Evolutionary conservation across 148 eudicot species (phyloP).

Genomic region (Selenicereus undatus): DNA sequence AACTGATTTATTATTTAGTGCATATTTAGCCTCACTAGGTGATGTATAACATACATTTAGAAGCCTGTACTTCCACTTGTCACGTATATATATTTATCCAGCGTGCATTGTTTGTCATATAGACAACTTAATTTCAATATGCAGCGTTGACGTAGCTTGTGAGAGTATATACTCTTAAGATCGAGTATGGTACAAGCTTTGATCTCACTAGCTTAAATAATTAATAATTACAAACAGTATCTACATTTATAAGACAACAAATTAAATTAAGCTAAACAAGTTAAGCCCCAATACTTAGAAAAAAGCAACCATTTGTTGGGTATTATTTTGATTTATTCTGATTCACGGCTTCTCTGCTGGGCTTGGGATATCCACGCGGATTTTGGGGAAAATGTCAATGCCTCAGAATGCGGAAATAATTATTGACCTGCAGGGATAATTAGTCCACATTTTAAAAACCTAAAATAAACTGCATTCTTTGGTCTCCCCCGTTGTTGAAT

Average conservation of each 20-base stretch:
- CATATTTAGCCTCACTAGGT: too few relatives aligned
- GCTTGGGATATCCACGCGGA: conserved; percentile 47
- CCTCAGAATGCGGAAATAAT: conserved; percentile 48
- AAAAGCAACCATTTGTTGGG: conserved; percentile 26
- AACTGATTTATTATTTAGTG: not conserved
- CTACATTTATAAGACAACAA: not conserved
- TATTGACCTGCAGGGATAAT: conserved; percentile 36
- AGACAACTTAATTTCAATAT: too few relatives aligned
- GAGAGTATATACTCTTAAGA: too few relatives aligned
- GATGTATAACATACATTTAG: too few relatives aligned
- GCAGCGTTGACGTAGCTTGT: too few relatives aligned
- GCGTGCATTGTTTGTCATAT: too few relatives aligned
- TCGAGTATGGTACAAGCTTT: too few relatives aligned
- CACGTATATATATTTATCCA: too few relatives aligned
- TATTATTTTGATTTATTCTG: conserved; percentile 16
- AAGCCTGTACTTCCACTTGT: too few relatives aligned
- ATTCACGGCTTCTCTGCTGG: conserved; percentile 31
- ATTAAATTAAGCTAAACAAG: not conserved
- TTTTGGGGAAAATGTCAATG: conserved; percentile 23
- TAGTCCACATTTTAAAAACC: conserved; percentile 12
- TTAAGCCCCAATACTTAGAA: not conserved
- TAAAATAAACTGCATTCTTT: not conserved
- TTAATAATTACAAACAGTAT: not conserved
- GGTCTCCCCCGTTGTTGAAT: conserved; percentile 3
- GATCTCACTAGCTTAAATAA: too few relatives aligned